phyloP scores from a whole-genome alignment of 768 basidiomycete species.

The Antrodiella citrinella region DNA sequence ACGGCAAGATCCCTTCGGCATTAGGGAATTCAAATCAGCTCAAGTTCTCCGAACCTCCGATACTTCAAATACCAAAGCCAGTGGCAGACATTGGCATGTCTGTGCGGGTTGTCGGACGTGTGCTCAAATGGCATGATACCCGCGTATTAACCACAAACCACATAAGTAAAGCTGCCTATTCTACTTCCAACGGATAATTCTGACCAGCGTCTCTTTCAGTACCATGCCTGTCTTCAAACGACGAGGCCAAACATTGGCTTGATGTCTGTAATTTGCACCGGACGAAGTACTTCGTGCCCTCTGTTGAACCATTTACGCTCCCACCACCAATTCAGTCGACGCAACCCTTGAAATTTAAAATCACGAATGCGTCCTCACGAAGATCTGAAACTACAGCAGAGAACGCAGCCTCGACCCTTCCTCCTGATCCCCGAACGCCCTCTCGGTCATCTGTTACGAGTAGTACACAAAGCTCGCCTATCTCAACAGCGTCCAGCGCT shows the following conservation, averaged over 20 bases:
- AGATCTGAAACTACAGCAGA: conserved; percentile 2
- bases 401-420: too few relatives aligned
- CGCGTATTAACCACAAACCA: conserved; percentile 22
- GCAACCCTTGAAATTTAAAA: conserved; percentile 10
- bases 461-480: conserved; percentile 12
- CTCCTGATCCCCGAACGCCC: conserved; percentile 4
- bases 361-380: background rate
- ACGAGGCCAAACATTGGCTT: conserved; percentile 53
- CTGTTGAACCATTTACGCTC: conserved; percentile 40
- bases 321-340: conserved; percentile 8
- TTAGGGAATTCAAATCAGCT: conserved; percentile 11
- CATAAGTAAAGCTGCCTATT: too few relatives aligned
- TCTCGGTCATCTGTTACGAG: conserved; percentile 5
- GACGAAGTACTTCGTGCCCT: conserved; percentile 36
- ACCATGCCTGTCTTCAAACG: conserved; percentile 40
- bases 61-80: conserved; percentile 8
- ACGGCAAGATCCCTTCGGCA: conserved; percentile 7
- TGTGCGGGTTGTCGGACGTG: conserved; percentile 40
- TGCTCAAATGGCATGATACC: conserved; percentile 31
- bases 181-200: too few relatives aligned
- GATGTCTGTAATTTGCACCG: conserved; percentile 45
- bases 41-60: conserved; percentile 5
- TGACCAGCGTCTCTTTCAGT: too few relatives aligned
- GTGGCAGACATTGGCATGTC: conserved; percentile 31
- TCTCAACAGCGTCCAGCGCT: conserved; percentile 6